Percentiles rank a stretch among this genome's conserved stretches.
These are phyloP conservation scores for Penicillium pulvis DNA, from an alignment of 495 filamentous ascomycete genomes.

Conservation along the genomic window DNA sequence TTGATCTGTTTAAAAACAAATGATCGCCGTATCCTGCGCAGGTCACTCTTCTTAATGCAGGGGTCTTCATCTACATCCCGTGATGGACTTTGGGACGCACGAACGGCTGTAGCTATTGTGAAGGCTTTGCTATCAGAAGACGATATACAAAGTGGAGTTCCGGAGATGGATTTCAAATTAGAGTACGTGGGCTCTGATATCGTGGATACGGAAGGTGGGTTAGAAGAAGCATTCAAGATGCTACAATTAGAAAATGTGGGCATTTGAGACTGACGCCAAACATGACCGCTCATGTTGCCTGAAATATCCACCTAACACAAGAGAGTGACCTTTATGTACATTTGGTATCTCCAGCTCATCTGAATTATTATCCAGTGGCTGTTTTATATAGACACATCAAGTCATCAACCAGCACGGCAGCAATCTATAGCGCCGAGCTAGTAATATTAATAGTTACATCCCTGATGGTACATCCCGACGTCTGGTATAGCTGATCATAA, in stretches of 20 bases:
- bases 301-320: too few species aligned
- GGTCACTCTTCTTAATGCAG: slow-evolving; percentile 17
- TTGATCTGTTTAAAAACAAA: slow-evolving; percentile 25
- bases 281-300: too few species aligned
- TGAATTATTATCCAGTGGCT: neutral
- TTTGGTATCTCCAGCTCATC: too few species aligned
- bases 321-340: too few species aligned
- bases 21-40: slow-evolving; percentile 5
- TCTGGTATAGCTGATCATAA: neutral
- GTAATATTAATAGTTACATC: neutral
- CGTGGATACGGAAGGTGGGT: slow-evolving; percentile 3
- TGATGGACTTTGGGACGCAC: slow-evolving; percentile 28
- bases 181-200: slow-evolving; percentile 9
- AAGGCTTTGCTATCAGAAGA: neutral
- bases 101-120: slow-evolving; percentile 11
- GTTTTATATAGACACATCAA: neutral
- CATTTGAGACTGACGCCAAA: too few species aligned
- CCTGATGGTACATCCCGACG: neutral
- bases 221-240: slow-evolving; percentile 7
- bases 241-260: neutral
- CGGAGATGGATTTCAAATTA: neutral
- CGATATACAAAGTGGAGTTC: neutral
- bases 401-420: neutral
- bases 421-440: neutral
- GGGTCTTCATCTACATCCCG: slow-evolving; percentile 10